Conservation (phyloP, 2,329 filamentous ascomycete species). For the Hypomyces perniciosus region DNA sequence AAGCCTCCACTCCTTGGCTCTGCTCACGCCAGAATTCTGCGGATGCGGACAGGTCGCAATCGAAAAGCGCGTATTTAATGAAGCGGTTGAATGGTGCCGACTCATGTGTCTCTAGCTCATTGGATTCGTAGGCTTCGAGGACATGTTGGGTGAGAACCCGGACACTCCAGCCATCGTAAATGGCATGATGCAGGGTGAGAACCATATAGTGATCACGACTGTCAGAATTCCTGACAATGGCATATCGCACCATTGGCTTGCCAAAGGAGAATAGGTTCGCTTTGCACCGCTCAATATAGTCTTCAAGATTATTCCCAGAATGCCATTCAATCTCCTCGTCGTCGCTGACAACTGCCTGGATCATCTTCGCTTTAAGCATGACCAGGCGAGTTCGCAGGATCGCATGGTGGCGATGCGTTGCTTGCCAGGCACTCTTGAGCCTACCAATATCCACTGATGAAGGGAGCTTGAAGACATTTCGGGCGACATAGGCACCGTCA, state of each 20-base stretch:
- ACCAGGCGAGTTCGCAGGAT: constrained; percentile 4
- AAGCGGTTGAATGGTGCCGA: not conserved
- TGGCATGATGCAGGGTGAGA: constrained; percentile 6
- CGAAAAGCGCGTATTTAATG: not conserved
- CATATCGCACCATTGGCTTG: not conserved
- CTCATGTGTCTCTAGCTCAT: not conserved
- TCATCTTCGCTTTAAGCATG: not conserved
- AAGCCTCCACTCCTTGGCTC: not conserved
- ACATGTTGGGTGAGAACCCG: not conserved
- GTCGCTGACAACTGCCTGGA: not conserved
- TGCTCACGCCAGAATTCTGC: not conserved
- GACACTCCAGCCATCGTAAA: constrained; percentile 8
- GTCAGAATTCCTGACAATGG: not conserved
- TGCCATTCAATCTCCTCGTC: not conserved
- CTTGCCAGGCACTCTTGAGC: constrained; percentile 1
- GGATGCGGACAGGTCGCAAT: not conserved
- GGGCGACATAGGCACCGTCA: constrained; percentile 1
- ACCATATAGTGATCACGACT: not conserved
- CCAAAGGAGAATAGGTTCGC: not conserved
- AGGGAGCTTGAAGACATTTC: not conserved
- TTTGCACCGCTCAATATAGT: not conserved
- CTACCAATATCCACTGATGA: not conserved
- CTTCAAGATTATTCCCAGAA: not conserved
- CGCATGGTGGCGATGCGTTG: not conserved
- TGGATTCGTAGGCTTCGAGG: not conserved